Evolutionary conservation across 78 protist genomes (phyloP), one percentile per base, ranked within the genome.

Genomic region (Cyanophora paradoxa): DNA sequence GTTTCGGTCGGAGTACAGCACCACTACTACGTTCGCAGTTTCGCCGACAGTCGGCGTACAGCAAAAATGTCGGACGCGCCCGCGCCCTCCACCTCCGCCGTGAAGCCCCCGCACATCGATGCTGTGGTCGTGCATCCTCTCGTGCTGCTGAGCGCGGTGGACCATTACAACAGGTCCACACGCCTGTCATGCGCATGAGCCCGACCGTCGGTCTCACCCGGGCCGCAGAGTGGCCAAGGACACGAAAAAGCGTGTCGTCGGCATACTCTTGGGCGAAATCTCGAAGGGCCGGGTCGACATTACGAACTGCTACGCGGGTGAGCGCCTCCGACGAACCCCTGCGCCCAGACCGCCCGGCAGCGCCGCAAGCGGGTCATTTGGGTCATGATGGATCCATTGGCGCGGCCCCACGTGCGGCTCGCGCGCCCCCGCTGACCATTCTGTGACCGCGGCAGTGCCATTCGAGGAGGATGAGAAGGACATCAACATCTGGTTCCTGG

Each of bases 401-500:
- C n/a, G 54, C 4, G 13, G 54, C n/a, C 5, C 2, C n/a, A 4
- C 54, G 54, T 2, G 54, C 54, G 54, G n/a, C n/a, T n/a, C n/a
- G n/a, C n/a, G n/a, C n/a, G 54, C n/a, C 24, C 3, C 42, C 5
- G 17, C 13, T 62, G 26, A 54, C 10, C 48, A 16, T 3, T 4
- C 3, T n/a, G 36, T 58, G 10, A 3, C 10, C 4, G 3, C 17
- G n/a, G 57, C 83, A 61, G 92, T 93, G 31, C 99, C 99, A 4
- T 95, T 95, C 26, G 99, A 95, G 74, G 97, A 96, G 52, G 96
- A 96, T 52, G 89, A 71, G 20, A 50, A 78, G 56, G 81, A 86
- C 56, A 93, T 92, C 33, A 39, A 65, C 36, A 82, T 94, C 41
- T 94, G 97, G 96, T 96, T 82, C 74, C 74, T 94, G 19, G 97